phyloP scores from a whole-genome alignment of 305 asterid species.

The Lippia alba region DNA sequence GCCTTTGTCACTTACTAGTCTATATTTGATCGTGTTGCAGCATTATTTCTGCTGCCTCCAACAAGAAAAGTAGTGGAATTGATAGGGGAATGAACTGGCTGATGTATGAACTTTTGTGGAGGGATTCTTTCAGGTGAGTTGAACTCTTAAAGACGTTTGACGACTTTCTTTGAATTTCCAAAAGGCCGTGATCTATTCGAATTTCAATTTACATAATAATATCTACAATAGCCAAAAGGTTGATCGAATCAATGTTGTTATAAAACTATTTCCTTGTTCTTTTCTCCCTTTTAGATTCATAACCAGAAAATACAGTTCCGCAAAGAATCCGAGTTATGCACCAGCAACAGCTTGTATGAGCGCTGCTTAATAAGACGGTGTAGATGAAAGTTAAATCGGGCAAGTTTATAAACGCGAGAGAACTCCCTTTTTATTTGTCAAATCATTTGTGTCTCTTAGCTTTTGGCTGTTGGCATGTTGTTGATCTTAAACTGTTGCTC shows the following conservation, averaged over 20 bases:
- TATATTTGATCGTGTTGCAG: constrained; percentile 48
- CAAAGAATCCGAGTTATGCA: constrained; percentile 57
- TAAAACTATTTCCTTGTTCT: not conserved
- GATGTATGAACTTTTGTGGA: constrained; percentile 96
- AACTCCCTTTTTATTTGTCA: constrained; percentile 21
- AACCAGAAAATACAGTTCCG: constrained; percentile 87
- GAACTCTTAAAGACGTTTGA: not conserved
- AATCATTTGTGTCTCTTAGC: constrained; percentile 12
- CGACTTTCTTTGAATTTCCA: not conserved
- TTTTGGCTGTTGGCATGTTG: constrained; percentile 19
- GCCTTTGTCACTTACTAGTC: not conserved
- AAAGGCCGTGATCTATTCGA: no score
- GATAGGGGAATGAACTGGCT: constrained; percentile 92
- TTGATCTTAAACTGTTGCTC: constrained; percentile 4
- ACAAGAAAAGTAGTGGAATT: constrained; percentile 58
- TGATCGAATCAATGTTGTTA: not conserved
- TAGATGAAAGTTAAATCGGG: not conserved
- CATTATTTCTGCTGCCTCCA: constrained; percentile 61
- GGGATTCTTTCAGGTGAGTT: constrained; percentile 97
- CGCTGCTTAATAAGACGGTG: constrained; percentile 40
- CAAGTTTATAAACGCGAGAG: not conserved
- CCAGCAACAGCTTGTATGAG: constrained; percentile 86
- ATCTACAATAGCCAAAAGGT: no score
- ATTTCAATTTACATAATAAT: no score
- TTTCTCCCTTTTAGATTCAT: constrained; percentile 65